Conservation (phyloP, 1,139 yeast species). For the Yamadazyma jaroonii region DNA sequence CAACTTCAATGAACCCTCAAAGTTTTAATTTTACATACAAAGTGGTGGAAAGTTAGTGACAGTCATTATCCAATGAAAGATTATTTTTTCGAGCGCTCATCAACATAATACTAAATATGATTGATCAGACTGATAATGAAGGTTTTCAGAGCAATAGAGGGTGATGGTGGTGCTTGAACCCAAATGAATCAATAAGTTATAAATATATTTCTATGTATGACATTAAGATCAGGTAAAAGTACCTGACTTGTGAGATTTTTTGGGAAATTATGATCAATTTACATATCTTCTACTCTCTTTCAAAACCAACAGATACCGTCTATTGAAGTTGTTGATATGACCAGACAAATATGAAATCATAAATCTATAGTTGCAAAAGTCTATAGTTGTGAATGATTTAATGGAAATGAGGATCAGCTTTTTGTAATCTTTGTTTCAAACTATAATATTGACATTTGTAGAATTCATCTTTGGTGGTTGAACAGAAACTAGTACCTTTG, state of each 20-base stretch:
- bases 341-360: no score
- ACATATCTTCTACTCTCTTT: no score
- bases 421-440: conserved; percentile 40
- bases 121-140: not conserved
- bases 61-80: conserved; percentile 26
- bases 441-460: conserved; percentile 47
- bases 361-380: no score
- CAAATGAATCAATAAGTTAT: not conserved
- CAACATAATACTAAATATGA: not conserved
- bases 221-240: not conserved
- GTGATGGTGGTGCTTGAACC: not conserved
- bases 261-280: no score
- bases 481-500: conserved; percentile 45
- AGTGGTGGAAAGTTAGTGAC: conserved; percentile 52
- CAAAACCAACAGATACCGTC: no score
- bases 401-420: conserved; percentile 2
- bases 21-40: conserved; percentile 32
- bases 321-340: no score
- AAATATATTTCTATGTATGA: conserved; percentile 3
- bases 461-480: conserved; percentile 42
- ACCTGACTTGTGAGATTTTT: no score
- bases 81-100: conserved; percentile 5
- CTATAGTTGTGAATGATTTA: no score
- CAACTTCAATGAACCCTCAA: not conserved
- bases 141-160: not conserved